Base-by-base conservation (phyloP, 2,329 filamentous ascomycete species). In the Phyllosticta capitalensis region DNA sequence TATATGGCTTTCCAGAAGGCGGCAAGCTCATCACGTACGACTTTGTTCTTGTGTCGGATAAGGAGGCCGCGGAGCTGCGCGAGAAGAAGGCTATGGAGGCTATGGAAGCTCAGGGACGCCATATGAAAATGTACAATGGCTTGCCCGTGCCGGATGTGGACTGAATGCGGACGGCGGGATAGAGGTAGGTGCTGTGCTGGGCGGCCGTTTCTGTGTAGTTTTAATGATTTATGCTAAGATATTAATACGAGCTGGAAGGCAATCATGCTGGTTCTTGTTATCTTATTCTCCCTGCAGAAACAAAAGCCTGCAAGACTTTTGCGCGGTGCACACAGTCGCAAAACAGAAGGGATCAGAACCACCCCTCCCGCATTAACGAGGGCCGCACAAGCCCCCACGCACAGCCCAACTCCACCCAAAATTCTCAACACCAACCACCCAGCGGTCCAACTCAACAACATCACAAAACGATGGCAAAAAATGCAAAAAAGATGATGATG, bases 31-130 rank as follows among this genome's bases (percentile, higher is more conserved):
- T 91, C 54, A 82, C 76, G 56, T 87, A 90, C 65, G 86, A 92
- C 65, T 95, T 95, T 71, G 86, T 94, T 38, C 77, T 95, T 9
- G 86, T 90, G 1, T 84, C 83, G 0, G 80, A 90, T 62, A 76
- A 84, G 62, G 87, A 94, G 72, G 86, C 88, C 28, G 79, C 77
- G 63, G 75, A 80, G 62, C 69, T 94, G 70, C 80, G 87, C 58
- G 84, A 89, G 66, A 74, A 82, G 68, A 82, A 85, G 66, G 87
- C 88, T 1, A 76, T 81, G 65, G 79, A 85, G 65, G 89, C 88
- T 0, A 76, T 92, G 74, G 76, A 82, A 69, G 81, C 81, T 65
- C 70, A 90, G 62, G 89, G 89, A 0, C 74, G 71, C 64, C 84
- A 80, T 66, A 83, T 92, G 73, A 89, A 85, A 77, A 78, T 94